phyloP scores from a whole-genome alignment of 2,329 filamentous ascomycete species.

The Colletotrichum sansevieriae region DNA sequence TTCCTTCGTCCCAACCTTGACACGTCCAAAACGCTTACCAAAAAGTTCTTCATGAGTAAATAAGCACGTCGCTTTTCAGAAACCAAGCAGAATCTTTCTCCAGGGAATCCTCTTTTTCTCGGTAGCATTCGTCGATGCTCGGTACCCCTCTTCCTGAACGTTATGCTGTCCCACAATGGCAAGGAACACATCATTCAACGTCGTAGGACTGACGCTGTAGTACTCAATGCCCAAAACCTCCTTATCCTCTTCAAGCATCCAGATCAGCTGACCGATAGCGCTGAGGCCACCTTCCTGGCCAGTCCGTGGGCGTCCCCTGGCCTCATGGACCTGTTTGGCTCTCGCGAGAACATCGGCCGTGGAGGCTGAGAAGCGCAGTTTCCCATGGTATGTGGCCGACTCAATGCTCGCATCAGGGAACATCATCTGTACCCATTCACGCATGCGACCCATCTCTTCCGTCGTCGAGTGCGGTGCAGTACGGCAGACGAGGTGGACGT shows the following conservation, averaged over 20 bases:
- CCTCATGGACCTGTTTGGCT: background rate
- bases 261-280: conserved; percentile 77
- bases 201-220: conserved; percentile 90
- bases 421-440: conserved; percentile 71
- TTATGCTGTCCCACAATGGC: conserved; percentile 85
- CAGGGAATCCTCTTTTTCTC: conserved; percentile 28
- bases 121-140: background rate
- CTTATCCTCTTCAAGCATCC: conserved; percentile 79
- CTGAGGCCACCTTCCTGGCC: conserved; percentile 44
- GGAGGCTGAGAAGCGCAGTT: conserved; percentile 47
- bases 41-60: background rate
- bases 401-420: conserved; percentile 78
- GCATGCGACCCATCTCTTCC: conserved; percentile 76
- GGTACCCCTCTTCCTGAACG: conserved; percentile 78
- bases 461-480: conserved; percentile 79
- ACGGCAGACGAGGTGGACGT: conserved; percentile 84
- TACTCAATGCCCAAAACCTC: conserved; percentile 80
- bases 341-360: conserved; percentile 35
- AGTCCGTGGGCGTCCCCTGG: background rate
- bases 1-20: no score
- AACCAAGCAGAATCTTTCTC: conserved; percentile 27
- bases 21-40: background rate
- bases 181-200: conserved; percentile 91
- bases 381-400: conserved; percentile 59
- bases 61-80: background rate